Conservation (phyloP, 306 rosid species). For the Delonix regia region DNA sequence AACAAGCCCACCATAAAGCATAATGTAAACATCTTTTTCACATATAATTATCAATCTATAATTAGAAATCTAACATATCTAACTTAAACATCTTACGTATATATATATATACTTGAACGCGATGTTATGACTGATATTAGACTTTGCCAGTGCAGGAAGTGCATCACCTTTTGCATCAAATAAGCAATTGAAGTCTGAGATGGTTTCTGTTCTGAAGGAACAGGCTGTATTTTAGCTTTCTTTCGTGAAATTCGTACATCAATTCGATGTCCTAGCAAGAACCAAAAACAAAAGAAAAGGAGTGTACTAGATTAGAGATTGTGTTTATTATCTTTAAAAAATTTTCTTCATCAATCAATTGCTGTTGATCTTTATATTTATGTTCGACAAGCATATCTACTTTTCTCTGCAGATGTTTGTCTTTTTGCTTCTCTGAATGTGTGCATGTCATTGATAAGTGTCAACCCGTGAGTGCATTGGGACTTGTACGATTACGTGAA, state of each 20-base stretch:
- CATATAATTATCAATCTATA: no score
- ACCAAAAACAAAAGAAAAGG: not conserved
- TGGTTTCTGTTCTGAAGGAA: not conserved
- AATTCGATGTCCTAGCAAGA: not conserved
- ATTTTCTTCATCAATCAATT: not conserved
- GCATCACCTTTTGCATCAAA: constrained; percentile 32
- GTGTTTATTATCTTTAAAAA: not conserved
- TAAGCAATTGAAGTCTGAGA: constrained; percentile 29
- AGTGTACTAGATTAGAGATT: not conserved
- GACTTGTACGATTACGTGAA: constrained; percentile 7
- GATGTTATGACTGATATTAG: not conserved
- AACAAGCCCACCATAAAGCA: not conserved
- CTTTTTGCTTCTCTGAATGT: constrained; percentile 20
- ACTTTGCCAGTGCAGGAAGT: constrained; percentile 29
- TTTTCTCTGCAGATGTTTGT: constrained; percentile 24
- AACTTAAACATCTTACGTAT: not conserved
- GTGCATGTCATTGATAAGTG: constrained; percentile 38
- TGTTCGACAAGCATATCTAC: not conserved
- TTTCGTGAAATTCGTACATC: constrained; percentile 36
- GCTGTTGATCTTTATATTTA: not conserved
- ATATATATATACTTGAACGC: not conserved
- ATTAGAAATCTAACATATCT: not conserved
- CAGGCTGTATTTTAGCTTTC: not conserved
- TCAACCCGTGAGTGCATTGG: constrained; percentile 45
- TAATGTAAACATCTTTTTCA: not conserved